Evolutionary conservation across 305 asterid species (phyloP).

Genomic region (Monarda citriodora): DNA sequence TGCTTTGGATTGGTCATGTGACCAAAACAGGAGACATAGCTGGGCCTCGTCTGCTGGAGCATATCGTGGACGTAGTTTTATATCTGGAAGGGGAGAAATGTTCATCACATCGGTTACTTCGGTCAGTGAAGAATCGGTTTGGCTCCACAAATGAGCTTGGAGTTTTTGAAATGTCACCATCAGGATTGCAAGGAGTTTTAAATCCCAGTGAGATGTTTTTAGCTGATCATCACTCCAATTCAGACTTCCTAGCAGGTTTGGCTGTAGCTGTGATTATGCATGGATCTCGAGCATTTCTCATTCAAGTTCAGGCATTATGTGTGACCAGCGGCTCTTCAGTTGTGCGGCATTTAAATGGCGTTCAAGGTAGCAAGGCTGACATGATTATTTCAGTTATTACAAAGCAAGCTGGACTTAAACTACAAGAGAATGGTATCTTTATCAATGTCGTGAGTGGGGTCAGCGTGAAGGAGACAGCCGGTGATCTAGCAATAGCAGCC

Average conservation of each 20-base stretch:
- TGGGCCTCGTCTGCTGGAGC: slow-evolving; percentile 98
- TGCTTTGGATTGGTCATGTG: slow-evolving; percentile 95
- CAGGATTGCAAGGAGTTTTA: slow-evolving; percentile 76
- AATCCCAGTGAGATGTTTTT: slow-evolving; percentile 94
- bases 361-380: slow-evolving; percentile 82
- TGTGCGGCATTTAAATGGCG: slow-evolving; percentile 80
- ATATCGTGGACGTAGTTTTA: slow-evolving; percentile 95
- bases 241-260: slow-evolving; percentile 84
- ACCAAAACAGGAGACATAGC: slow-evolving; percentile 98
- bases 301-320: slow-evolving; percentile 97
- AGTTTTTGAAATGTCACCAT: slow-evolving; percentile 82
- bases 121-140: slow-evolving; percentile 93
- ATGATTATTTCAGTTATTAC: slow-evolving; percentile 89
- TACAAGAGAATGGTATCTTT: slow-evolving; percentile 81
- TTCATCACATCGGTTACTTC: slow-evolving; percentile 88
- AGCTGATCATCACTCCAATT: slow-evolving; percentile 76
- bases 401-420: slow-evolving; percentile 98
- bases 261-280: slow-evolving; percentile 93
- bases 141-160: slow-evolving; percentile 99
- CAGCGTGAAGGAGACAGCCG: slow-evolving; percentile 84
- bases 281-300: slow-evolving; percentile 89
- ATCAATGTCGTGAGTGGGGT: slow-evolving; percentile 88
- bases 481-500: slow-evolving; percentile 96
- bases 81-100: slow-evolving; percentile 96
- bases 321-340: slow-evolving; percentile 67